Base-by-base conservation (phyloP, 2,329 filamentous ascomycete genomes). In the Aaosphaeria arxii region DNA sequence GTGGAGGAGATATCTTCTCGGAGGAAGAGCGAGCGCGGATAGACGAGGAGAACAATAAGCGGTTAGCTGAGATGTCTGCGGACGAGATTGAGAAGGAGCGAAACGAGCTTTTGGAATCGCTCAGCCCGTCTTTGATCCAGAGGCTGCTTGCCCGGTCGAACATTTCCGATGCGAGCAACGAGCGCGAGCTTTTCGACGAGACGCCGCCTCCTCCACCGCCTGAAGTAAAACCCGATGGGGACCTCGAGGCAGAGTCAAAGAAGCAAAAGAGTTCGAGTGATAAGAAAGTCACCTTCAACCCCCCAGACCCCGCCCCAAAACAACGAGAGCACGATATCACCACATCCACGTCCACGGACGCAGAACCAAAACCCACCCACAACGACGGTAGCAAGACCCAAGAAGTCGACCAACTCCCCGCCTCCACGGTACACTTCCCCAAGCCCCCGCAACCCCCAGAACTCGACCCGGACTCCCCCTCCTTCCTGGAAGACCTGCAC, bases 401-500 rank as follows among this genome's bases (percentile, higher is more conserved):
- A 9, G 9, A 40, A 9, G 67, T 88, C 5, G 90, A 95, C 75
- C 74, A 84, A 32, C 48, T 46, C 7, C 61, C 61, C 31, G 55
- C 63, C 11, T 9, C 28, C 50, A 64, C 61, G 51, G 70, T 77
- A 11, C 87, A 89, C 71, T 89, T 86, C 69, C 86, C 85, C 62
- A 75, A 48, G 55, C 73, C 57, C 54, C 73, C 58, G 33, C 77
- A 68, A 58, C 77, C 79, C 2, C 87, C 88, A 7, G 86, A 90
- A 50, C 86, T 97, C 54, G 89, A 97, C 67, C 91, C 91, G 0
- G 77, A 83, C 35, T 89, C 91, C 50, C 86, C 89, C 0, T 79
- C 89, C 63, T 97, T 97, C 74, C 84, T 97, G 49, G 73, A 82
- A 42, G 86, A 89, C 48, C 83, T 99, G 5, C 91, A 96, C 76